These are phyloP conservation scores for Microcos paniculata DNA, from an alignment of 345 rosid species.

Conservation along the genomic window DNA sequence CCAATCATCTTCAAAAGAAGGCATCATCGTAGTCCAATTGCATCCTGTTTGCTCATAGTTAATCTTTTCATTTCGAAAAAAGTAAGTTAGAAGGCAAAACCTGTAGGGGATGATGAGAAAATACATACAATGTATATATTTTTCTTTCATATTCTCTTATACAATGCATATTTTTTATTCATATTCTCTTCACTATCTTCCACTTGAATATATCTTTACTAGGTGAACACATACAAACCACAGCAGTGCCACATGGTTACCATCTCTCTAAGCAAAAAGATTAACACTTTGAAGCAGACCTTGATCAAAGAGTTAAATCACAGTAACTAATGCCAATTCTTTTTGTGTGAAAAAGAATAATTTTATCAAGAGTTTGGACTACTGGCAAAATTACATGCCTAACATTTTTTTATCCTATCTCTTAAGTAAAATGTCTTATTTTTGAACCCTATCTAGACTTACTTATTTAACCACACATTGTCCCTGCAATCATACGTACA, in stretches of 20 bases:
- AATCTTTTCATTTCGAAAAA: conserved; percentile 35
- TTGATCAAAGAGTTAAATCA: too few relatives aligned
- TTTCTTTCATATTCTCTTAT: too few relatives aligned
- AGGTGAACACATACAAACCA: too few relatives aligned
- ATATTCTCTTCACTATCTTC: not conserved
- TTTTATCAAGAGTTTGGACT: not conserved
- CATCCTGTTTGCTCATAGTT: conserved; percentile 51
- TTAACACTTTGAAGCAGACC: too few relatives aligned
- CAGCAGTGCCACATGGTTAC: too few relatives aligned
- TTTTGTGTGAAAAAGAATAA: not conserved
- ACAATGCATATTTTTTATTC: too few relatives aligned
- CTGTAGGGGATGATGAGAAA: not conserved
- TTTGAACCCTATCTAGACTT: not conserved
- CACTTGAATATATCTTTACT: not conserved
- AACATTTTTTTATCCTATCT: not conserved
- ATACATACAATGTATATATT: not conserved
- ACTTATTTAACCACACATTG: too few relatives aligned
- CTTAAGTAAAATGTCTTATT: not conserved
- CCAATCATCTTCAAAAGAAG: conserved; percentile 51
- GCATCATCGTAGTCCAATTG: conserved; percentile 42
- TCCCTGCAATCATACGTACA: not conserved
- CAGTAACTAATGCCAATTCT: not conserved
- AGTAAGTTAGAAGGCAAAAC: conserved; percentile 4
- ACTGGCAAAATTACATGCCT: not conserved
- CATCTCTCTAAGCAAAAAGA: too few relatives aligned